Base-by-base conservation (phyloP, 2,329 filamentous ascomycete genomes). In the Penicillium sp. region DNA sequence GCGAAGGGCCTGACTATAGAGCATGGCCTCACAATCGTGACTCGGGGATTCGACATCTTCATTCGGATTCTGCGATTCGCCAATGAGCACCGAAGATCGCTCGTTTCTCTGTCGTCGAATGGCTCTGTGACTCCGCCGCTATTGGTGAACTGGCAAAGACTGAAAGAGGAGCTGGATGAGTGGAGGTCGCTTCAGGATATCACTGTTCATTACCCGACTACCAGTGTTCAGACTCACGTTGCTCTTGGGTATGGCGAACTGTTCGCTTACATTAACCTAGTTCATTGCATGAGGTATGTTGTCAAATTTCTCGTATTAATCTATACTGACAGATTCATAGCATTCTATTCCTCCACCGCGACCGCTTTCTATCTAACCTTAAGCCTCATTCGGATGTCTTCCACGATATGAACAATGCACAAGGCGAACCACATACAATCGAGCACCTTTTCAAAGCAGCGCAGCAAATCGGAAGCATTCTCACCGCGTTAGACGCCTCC, bases 241-340 rank as follows among this genome's bases (percentile, higher is more conserved):
- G 65, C 71, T 2, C 54, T 73, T 1, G 71, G 71, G 6, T 72
- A 71, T 34, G 71, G 71, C 1, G 71, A 73, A 47, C 42, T 73
- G 9, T 73, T 73, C 49, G 70, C 70, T 1, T 73, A 73, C n/a
- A 72, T 73, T 31, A 73, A 73, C 50, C 45, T 73, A 32, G 65
- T 73, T 1, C 67, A 72, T 49, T 73, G 69, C 21, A 73, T 73
- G 71, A 72, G 71, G 71, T 71, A 60, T 8, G 43, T 42, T 13
- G 5, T 11, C 4, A 5, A 6, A 9, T 32, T 11, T 6, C 13
- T 24, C 6, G 14, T 6, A 9, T 1, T 13, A 14, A 4, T 1
- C 1, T 21, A 3, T 2, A 5, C 46, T 29, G 18, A 40, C 52
- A 21, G 54, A 16, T 22, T 6, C 2, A 1, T 36, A 73, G 71